A percentile compares a stretch with the other conserved stretches of the same genome.
Conservation (phyloP, 192 early-diverging fungal species). For the Chytriomyces hyalinus region DNA sequence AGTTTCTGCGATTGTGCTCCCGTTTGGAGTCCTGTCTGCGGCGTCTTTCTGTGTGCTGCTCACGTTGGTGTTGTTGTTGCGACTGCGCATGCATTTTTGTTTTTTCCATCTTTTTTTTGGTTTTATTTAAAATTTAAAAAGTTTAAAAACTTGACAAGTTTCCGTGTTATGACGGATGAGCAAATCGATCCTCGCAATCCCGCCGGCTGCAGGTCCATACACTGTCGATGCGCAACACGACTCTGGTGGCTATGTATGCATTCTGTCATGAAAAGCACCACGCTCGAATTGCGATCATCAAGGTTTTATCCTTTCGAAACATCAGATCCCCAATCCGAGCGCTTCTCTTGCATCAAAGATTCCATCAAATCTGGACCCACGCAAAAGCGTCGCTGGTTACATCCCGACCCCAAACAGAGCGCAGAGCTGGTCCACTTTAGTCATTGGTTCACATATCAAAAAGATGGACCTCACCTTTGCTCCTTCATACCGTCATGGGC, state of each 20-base stretch:
- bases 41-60: too few species aligned
- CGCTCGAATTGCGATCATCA: not conserved
- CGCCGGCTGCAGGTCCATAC: conserved; percentile 2
- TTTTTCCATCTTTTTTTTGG: too few species aligned
- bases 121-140: too few species aligned
- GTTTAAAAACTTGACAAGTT: too few species aligned
- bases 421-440: conserved; percentile 58
- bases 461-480: not conserved
- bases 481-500: too few species aligned
- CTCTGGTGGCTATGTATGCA: too few species aligned
- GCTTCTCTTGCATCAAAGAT: not conserved
- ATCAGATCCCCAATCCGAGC: not conserved
- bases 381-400: not conserved
- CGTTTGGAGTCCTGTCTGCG: too few species aligned
- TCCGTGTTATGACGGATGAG: too few species aligned
- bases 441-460: conserved; percentile 43
- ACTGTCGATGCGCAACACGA: not conserved
- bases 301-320: not conserved
- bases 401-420: conserved; percentile 47
- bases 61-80: too few species aligned
- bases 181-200: not conserved
- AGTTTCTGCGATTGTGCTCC: too few species aligned
- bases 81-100: too few species aligned
- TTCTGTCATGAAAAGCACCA: too few species aligned
- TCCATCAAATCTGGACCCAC: not conserved